Conservation (phyloP, 2,329 filamentous ascomycete genomes). For the Hymenoscyphus infarciens region DNA sequence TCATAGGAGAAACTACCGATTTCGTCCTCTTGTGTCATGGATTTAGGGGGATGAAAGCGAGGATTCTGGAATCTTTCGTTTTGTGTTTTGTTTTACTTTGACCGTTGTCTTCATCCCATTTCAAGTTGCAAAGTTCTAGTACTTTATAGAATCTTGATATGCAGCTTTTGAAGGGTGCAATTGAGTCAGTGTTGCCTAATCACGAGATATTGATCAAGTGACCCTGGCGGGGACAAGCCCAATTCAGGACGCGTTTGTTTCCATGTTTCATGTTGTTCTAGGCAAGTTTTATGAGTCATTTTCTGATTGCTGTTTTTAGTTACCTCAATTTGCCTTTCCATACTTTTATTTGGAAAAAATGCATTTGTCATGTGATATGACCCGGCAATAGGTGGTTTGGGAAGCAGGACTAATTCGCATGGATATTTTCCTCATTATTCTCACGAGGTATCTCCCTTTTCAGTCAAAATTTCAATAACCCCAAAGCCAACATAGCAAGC, state of each 20-base stretch:
- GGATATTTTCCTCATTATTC: background rate
- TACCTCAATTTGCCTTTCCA: background rate
- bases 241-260: background rate
- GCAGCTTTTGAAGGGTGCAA: background rate
- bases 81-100: background rate
- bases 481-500: slow-evolving; percentile 3
- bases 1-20: background rate
- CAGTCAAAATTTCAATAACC: background rate
- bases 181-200: slow-evolving; percentile 10
- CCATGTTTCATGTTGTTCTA: background rate
- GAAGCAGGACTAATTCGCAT: background rate
- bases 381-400: too few relatives aligned
- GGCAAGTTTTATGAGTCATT: slow-evolving; percentile 6
- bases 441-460: background rate
- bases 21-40: background rate
- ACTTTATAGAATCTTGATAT: background rate
- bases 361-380: too few relatives aligned
- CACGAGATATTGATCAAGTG: slow-evolving; percentile 5
- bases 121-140: background rate
- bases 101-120: background rate
- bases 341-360: background rate
- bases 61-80: background rate
- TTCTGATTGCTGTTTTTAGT: background rate
- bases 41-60: background rate
- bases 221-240: background rate